phyloP scores from a whole-genome alignment of 2,329 filamentous ascomycete species.

The Colletotrichum viniferum region DNA sequence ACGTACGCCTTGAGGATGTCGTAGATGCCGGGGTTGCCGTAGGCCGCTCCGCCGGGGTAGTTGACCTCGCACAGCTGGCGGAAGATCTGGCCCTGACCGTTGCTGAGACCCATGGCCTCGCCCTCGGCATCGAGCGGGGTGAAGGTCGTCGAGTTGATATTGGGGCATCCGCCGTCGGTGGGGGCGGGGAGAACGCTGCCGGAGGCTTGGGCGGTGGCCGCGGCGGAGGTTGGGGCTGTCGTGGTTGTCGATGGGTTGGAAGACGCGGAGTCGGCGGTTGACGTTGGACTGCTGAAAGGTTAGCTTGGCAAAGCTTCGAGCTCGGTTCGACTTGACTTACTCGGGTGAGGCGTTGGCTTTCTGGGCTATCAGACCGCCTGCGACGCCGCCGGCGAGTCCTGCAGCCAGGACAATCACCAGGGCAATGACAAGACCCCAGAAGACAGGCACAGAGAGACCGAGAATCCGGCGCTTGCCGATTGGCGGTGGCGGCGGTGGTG shows the following conservation, averaged over 20 bases:
- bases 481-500: not conserved
- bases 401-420: conserved; percentile 22
- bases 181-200: conserved; percentile 16
- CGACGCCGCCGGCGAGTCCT: conserved; percentile 23
- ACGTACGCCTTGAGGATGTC: conserved; percentile 25
- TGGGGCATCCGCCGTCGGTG: conserved; percentile 22
- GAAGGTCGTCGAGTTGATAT: conserved; percentile 21
- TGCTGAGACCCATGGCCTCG: not conserved
- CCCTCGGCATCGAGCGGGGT: conserved; percentile 16
- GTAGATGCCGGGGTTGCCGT: conserved; percentile 20
- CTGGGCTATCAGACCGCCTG: conserved; percentile 21
- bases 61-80: conserved; percentile 22
- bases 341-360: not conserved
- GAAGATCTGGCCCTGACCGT: conserved; percentile 12
- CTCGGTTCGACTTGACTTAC: not conserved
- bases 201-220: not conserved
- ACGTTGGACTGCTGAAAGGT: not conserved
- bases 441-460: conserved; percentile 21
- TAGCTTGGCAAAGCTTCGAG: not conserved
- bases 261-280: not conserved
- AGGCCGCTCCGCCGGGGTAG: conserved; percentile 12
- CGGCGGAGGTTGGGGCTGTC: not conserved
- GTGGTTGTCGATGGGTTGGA: not conserved
- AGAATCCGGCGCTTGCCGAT: conserved; percentile 5
- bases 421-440: conserved; percentile 21